Conservation (phyloP, 768 basidiomycete genomes). For the Russula dissimulans region DNA sequence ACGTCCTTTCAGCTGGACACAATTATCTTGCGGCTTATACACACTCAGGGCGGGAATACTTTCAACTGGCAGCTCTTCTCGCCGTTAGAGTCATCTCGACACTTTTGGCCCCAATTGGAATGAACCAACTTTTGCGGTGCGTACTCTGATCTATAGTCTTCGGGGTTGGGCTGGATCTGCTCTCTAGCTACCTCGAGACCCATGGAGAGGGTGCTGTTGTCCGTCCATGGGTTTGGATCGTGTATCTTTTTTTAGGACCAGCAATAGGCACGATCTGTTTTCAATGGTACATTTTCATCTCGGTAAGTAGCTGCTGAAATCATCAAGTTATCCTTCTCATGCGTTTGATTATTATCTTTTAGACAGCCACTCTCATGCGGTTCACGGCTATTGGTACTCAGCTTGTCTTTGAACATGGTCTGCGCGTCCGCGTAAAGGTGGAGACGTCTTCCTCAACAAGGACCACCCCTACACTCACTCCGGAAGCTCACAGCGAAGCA, state of each 20-base stretch:
- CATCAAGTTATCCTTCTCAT: background rate
- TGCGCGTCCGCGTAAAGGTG: conserved; percentile 44
- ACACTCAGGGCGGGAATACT: conserved; percentile 13
- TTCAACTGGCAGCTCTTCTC: conserved; percentile 2
- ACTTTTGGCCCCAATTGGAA: conserved; percentile 26
- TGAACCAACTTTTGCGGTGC: conserved; percentile 27
- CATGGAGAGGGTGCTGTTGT: conserved; percentile 38
- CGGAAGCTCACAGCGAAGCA: conserved; percentile 19
- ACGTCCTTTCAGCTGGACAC: background rate
- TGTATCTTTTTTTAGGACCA: conserved; percentile 41
- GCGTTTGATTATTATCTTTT: background rate
- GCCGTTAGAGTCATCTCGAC: conserved; percentile 13
- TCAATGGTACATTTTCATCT: conserved; percentile 44
- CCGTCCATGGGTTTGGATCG: conserved; percentile 65
- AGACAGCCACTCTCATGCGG: conserved; percentile 33
- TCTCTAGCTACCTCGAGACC: conserved; percentile 47
- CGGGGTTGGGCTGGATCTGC: background rate
- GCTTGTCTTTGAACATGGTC: conserved; percentile 46
- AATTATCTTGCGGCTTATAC: background rate
- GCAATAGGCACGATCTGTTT: conserved; percentile 33
- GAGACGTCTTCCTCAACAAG: conserved; percentile 24
- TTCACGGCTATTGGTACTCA: conserved; percentile 41
- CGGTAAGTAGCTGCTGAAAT: conserved; percentile 18
- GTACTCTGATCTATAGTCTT: background rate
- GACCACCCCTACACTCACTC: conserved; percentile 13